Conservation (phyloP, 169 alveolate genomes). For the Miamiensis avidus region DNA sequence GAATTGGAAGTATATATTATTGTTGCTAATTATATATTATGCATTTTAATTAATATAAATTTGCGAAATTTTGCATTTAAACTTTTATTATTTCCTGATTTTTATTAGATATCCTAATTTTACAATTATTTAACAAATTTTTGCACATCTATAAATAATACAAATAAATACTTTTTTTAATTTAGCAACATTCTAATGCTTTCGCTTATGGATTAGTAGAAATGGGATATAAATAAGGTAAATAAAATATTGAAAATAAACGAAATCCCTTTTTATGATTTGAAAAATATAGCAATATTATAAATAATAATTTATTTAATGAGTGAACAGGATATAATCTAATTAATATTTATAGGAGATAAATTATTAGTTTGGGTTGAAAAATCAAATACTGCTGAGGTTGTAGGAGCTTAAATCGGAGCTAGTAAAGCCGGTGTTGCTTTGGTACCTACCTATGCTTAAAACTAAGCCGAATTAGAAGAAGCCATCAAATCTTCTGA, state of each 20-base stretch:
- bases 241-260: background rate
- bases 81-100: background rate
- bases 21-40: background rate
- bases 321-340: no score
- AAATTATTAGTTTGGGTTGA: constrained; percentile 37
- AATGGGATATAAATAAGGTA: constrained; percentile 41
- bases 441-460: constrained; percentile 36
- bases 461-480: constrained; percentile 34
- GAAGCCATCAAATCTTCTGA: constrained; percentile 22
- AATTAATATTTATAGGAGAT: constrained; percentile 25
- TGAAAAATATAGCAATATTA: background rate
- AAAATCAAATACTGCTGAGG: constrained; percentile 32
- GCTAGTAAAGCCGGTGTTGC: constrained; percentile 49
- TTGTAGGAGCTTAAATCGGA: constrained; percentile 34
- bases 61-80: background rate
- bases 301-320: no score
- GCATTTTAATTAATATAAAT: background rate
- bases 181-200: constrained; percentile 41
- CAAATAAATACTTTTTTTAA: background rate
- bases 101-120: background rate
- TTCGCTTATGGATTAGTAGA: constrained; percentile 50
- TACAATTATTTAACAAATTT: no score
- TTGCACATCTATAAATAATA: background rate
- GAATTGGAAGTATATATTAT: background rate
- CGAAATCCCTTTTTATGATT: background rate